A percentile compares a stretch with the other conserved stretches of the same genome.
These are phyloP conservation scores for Miamiensis avidus DNA, from an alignment of 169 alveolate genomes.

Conservation along the genomic window DNA sequence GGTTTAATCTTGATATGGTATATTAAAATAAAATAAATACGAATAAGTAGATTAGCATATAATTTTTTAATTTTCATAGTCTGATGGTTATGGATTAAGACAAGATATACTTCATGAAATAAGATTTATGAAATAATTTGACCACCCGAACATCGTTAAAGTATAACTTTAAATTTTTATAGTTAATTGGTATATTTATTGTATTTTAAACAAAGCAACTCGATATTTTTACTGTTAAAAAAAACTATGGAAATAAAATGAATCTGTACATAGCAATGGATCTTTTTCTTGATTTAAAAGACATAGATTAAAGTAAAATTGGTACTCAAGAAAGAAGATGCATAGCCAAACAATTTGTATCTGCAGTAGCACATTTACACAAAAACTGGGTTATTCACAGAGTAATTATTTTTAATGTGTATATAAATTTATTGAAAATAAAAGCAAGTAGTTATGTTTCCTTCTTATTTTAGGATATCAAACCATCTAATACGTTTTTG, in stretches of 20 bases:
- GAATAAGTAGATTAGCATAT: too few relatives aligned
- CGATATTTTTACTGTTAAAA: neutral
- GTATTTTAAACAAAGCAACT: neutral
- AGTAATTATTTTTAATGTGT: slow-evolving; percentile 1
- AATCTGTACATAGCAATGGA: slow-evolving; percentile 18
- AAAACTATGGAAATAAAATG: neutral
- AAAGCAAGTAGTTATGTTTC: neutral
- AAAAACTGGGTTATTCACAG: slow-evolving; percentile 20
- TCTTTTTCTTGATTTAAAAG: neutral
- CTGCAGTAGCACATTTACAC: slow-evolving; percentile 8
- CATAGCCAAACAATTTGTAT: slow-evolving; percentile 5
- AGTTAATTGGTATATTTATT: neutral
- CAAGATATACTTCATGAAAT: slow-evolving; percentile 22
- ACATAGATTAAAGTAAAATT: neutral
- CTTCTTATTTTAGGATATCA: slow-evolving; percentile 9
- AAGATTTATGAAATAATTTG: slow-evolving; percentile 16
- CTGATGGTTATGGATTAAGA: neutral
- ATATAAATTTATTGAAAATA: neutral
- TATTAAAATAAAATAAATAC: too few relatives aligned
- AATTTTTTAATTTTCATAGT: neutral
- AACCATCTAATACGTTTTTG: slow-evolving; percentile 6
- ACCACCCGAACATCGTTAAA: slow-evolving; percentile 20
- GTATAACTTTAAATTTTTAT: slow-evolving; percentile 2
- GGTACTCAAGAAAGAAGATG: neutral
- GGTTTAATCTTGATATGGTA: neutral